Base-by-base conservation (phyloP, 148 eudicot species). In the Rheum nobile region DNA sequence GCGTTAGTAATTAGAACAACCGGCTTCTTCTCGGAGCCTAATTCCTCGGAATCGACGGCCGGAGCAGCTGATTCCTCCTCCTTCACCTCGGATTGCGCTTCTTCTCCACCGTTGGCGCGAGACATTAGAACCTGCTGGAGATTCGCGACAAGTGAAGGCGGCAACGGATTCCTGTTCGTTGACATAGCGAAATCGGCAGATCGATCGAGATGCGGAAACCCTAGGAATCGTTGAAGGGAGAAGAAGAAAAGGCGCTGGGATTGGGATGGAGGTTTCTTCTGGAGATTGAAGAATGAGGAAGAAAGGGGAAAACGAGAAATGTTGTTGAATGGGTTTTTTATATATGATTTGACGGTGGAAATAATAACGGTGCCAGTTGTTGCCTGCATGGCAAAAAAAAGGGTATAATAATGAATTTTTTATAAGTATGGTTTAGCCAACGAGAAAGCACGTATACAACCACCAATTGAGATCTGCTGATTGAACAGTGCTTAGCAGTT, bases 1-100 rank as follows among this genome's bases (percentile, higher is more conserved):
- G 83, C 87, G 76, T 84, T 94, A 0, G 98, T 94, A 7, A 94
- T 90, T 84, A 94, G 77, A 41, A 91, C 65, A 21, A 88, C 73
- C 32, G 97, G 93, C 77, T 75, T 90, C 34, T 71, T 41, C 46
- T 71, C 73, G 3, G 83, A 77, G 34, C 3, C 41, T 7, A 38
- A 59, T 46, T 76, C 74, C 39, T 80, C 83, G 31, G 54, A 65
- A 74, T 70, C 67, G 32, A 71, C 61, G 4, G 14, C 37, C 0
- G 35, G 19, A 14, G 4, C 26, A 24, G 73, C 52, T 19, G 80
- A 41, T 39, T 43, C 48, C 50, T 71, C 47, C 29, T 84, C 80
- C 19, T n/a, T 50, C n/a, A 42, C 22, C 43, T 76, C 84, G 12
- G 84, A 39, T 39, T 41, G 65, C 34, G 44, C 37, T 75, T 55